These are phyloP conservation scores for Cladobotryum mycophilum DNA, from an alignment of 2,329 filamentous ascomycete species.

Conservation along the genomic window DNA sequence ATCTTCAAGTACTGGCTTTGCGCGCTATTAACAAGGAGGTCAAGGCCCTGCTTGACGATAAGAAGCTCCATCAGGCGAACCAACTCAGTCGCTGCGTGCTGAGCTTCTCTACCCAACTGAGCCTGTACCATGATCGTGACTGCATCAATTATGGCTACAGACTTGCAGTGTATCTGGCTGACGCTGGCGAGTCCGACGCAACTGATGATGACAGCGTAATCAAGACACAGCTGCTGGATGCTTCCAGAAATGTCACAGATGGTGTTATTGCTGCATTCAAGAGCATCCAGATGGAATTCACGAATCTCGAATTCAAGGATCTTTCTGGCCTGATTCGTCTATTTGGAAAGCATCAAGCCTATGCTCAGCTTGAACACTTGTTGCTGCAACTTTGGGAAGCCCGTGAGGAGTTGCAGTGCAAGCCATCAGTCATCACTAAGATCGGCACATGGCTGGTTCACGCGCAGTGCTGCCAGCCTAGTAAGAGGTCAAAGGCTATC, in stretches of 20 bases:
- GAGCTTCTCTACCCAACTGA: conserved; percentile 35
- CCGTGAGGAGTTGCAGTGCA: conserved; percentile 15
- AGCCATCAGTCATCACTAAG: not conserved
- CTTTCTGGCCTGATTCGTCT: conserved; percentile 39
- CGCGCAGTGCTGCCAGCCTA: not conserved
- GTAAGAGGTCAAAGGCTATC: conserved; percentile 12
- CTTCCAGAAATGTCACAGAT: conserved; percentile 11
- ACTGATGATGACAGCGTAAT: conserved; percentile 12
- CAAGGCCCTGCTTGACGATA: conserved; percentile 24
- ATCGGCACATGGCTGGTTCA: not conserved
- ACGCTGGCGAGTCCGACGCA: conserved; percentile 22
- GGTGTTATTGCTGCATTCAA: conserved; percentile 35
- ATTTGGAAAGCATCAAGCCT: conserved; percentile 42
- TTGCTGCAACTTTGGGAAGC: conserved; percentile 18
- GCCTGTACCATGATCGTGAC: conserved; percentile 32
- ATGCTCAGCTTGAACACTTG: conserved; percentile 34
- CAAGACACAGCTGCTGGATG: not conserved
- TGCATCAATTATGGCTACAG: conserved; percentile 40
- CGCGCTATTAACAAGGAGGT: conserved; percentile 25
- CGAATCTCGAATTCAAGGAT: conserved; percentile 37
- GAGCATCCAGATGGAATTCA: conserved; percentile 37
- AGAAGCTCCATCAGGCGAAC: conserved; percentile 25
- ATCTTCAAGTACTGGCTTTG: conserved; percentile 34
- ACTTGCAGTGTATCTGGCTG: conserved; percentile 38
- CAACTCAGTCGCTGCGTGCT: conserved; percentile 37